Evolutionary conservation across 805 yeast genomes (phyloP), one percentile per base, ranked within the genome.

Genomic region (Candida xyloterini): DNA sequence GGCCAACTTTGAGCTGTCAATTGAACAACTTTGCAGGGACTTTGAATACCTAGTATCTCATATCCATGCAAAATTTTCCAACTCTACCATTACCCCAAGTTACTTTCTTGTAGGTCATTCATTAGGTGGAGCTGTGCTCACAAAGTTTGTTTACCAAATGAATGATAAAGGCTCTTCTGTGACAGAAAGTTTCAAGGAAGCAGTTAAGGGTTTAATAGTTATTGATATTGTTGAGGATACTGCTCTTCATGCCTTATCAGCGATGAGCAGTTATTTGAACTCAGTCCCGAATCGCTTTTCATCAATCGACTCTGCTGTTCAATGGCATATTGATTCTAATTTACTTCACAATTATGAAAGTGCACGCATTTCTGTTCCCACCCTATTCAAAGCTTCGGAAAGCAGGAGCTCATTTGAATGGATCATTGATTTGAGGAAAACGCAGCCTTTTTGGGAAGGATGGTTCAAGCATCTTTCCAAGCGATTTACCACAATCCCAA

Each of bases 171-270:
- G 14, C 38, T 24, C 30, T 14, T 3, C 38, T 24, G 16, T 38
- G 10, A 27, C 33, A 5, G 24, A 15, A 1, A 27, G 23, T 58
- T 14, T 55, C 32, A 27, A 52, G 51, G 23, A 37, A 4, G 48
- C 53, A 14, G 56, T 85, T 2, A 69, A 74, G 25, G 99, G 98
- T 0, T 62, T 93, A 3, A 74, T 77, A 0, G 79, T 90, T 70
- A 63, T 93, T 13, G 99, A 93, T 60, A 93, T 93, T 2, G 96
- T 93, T 1, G 99, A 93, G 57, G 98, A 90, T 43, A 82, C 93
- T 0, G 97, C 98, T 0, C 70, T 84, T 2, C 71, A 73, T 27
- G 79, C 96, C 0, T 65, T 93, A 5, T 53, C 56, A 3, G 68
- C 78, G 4, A 90, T 93, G 86, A 73, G 78, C 7, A 51, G 58